These are phyloP conservation scores for Pezizomycotina sp. DNA, from an alignment of 2,329 filamentous ascomycete genomes.

Conservation along the genomic window DNA sequence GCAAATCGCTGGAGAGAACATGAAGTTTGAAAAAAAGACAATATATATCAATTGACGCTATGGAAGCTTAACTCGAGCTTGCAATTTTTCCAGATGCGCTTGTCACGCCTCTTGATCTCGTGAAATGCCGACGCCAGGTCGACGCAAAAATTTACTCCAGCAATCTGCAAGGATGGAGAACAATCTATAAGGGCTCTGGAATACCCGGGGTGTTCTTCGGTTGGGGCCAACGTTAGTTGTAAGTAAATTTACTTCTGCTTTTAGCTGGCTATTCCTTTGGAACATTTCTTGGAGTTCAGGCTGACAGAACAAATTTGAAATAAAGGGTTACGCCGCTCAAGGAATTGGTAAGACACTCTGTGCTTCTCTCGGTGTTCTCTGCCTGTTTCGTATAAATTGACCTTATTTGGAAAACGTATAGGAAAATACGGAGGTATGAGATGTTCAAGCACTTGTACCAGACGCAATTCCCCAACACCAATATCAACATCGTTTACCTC, in stretches of 20 bases:
- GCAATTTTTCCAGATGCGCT: no score
- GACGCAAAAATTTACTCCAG: slow-evolving; percentile 70
- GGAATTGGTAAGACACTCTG: slow-evolving; percentile 5
- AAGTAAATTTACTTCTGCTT: slow-evolving; percentile 27
- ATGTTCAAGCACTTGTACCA: slow-evolving; percentile 19
- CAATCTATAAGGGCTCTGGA: slow-evolving; percentile 59
- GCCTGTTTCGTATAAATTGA: background rate
- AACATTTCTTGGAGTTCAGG: background rate
- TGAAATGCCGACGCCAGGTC: slow-evolving; percentile 81
- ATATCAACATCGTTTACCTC: slow-evolving; percentile 70
- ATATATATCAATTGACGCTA: no score
- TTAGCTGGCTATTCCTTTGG: slow-evolving; percentile 9
- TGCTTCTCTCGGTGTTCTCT: background rate
- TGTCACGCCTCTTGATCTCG: slow-evolving; percentile 79
- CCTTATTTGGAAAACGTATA: background rate
- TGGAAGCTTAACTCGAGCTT: no score
- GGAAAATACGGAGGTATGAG: slow-evolving; percentile 8
- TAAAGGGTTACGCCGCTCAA: slow-evolving; percentile 13
- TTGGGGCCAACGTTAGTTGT: slow-evolving; percentile 72
- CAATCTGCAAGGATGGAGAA: slow-evolving; percentile 69
- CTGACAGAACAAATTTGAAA: background rate
- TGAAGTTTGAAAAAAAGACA: no score
- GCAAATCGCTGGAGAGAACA: no score
- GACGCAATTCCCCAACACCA: slow-evolving; percentile 12
- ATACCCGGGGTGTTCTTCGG: slow-evolving; percentile 73